phyloP scores from a whole-genome alignment of 108 stramenopile species.

The Cyclotella choctawhatcheeana region DNA sequence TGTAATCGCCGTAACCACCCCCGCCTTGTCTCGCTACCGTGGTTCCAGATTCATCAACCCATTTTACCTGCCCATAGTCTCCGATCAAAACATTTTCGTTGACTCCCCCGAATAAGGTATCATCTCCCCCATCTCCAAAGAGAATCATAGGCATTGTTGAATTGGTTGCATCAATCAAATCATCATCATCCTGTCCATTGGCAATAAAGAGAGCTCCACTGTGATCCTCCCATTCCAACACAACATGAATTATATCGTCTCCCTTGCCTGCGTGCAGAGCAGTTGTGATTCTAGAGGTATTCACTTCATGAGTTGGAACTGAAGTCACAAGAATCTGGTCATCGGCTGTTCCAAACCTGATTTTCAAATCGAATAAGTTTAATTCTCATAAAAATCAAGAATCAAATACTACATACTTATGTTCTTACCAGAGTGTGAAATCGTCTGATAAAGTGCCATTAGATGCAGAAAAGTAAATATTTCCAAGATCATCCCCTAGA shows the following conservation, averaged over 20 bases:
- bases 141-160: constrained; percentile 45
- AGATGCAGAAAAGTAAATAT: constrained; percentile 35
- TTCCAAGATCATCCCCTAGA: constrained; percentile 28
- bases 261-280: constrained; percentile 44
- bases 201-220: constrained; percentile 38
- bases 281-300: constrained; percentile 38
- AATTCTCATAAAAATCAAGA: too few species aligned
- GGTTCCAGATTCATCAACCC: constrained; percentile 25
- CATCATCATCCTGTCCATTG: constrained; percentile 43
- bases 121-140: constrained; percentile 52
- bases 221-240: constrained; percentile 15
- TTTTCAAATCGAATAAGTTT: too few species aligned
- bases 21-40: constrained; percentile 38
- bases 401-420: too few species aligned
- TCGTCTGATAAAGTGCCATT: constrained; percentile 40
- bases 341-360: constrained; percentile 36
- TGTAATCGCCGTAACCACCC: constrained; percentile 52
- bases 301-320: constrained; percentile 11
- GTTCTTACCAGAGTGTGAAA: constrained; percentile 41
- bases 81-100: constrained; percentile 39
- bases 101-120: constrained; percentile 28
- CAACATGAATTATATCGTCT: constrained; percentile 29
- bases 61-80: constrained; percentile 46
- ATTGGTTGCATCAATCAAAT: constrained; percentile 33
- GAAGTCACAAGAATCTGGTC: constrained; percentile 38